phyloP scores from a whole-genome alignment of 169 alveolate genomes.

The Plasmodium gonderi region DNA sequence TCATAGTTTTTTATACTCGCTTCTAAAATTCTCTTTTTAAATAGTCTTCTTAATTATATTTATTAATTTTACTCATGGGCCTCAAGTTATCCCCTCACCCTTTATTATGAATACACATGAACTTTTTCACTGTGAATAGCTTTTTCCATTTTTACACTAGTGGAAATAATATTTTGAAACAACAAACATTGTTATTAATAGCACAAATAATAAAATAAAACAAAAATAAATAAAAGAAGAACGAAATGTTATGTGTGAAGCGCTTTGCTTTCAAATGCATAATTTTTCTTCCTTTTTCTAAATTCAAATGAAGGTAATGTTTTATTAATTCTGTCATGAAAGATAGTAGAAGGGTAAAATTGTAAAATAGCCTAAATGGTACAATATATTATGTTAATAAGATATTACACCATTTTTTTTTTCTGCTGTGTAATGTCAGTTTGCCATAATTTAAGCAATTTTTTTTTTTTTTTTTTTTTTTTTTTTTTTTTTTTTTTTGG shows the following conservation, averaged over 20 bases:
- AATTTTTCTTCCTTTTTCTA: background rate
- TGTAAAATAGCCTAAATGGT: background rate
- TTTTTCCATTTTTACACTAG: background rate
- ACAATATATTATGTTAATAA: background rate
- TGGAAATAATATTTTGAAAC: background rate
- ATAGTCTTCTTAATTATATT: background rate
- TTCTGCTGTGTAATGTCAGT: background rate
- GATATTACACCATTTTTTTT: background rate
- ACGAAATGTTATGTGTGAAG: conserved; percentile 7
- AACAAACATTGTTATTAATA: background rate
- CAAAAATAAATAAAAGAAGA: background rate
- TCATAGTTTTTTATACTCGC: background rate
- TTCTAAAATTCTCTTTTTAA: background rate
- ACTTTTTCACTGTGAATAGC: background rate
- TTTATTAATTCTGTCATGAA: background rate
- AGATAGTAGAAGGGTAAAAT: background rate
- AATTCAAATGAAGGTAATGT: background rate
- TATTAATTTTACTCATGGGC: background rate
- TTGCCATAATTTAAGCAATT: background rate
- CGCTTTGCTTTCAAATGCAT: background rate
- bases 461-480: background rate
- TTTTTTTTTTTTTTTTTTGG: background rate
- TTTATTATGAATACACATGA: background rate
- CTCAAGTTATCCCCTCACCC: background rate
- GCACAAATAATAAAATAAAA: background rate